These are phyloP conservation scores for Sporothrix sp. DNA, from an alignment of 2,329 filamentous ascomycete genomes.

Conservation along the genomic window DNA sequence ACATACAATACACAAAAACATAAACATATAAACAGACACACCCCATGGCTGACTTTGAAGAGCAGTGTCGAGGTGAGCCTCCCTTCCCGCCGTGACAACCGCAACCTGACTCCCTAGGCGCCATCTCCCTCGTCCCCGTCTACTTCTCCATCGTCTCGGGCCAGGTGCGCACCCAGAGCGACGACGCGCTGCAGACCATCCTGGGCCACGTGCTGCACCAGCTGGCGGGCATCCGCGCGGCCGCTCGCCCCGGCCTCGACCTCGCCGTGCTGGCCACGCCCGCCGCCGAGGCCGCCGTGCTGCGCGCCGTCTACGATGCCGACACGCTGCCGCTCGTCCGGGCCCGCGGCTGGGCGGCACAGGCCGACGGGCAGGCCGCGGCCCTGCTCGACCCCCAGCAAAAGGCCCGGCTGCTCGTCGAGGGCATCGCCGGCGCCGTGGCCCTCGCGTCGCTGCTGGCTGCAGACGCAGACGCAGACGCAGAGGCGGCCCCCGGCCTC, in stretches of 20 bases:
- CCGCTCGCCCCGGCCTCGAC: slow-evolving; percentile 1
- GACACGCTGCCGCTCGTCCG: slow-evolving; percentile 25
- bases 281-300: slow-evolving; percentile 20
- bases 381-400: slow-evolving; percentile 24
- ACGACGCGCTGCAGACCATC: slow-evolving; percentile 22
- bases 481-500: too few species aligned
- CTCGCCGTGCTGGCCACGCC: slow-evolving; percentile 17
- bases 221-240: slow-evolving; percentile 17
- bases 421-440: slow-evolving; percentile 28
- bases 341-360: slow-evolving; percentile 8
- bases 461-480: too few species aligned
- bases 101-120: slow-evolving; percentile 21
- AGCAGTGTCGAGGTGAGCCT: not conserved
- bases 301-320: slow-evolving; percentile 27
- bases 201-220: slow-evolving; percentile 20
- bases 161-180: slow-evolving; percentile 22
- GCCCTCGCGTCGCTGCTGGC: slow-evolving; percentile 23
- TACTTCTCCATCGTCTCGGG: slow-evolving; percentile 22
- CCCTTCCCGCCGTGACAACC: too few species aligned
- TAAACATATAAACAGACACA: too few species aligned
- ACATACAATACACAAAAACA: too few species aligned
- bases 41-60: too few species aligned
- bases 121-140: slow-evolving; percentile 23
- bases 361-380: slow-evolving; percentile 19
- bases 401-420: slow-evolving; percentile 26